phyloP scores from a whole-genome alignment of 1,284 basidiomycete genomes.

The Trichosporon asahii region DNA sequence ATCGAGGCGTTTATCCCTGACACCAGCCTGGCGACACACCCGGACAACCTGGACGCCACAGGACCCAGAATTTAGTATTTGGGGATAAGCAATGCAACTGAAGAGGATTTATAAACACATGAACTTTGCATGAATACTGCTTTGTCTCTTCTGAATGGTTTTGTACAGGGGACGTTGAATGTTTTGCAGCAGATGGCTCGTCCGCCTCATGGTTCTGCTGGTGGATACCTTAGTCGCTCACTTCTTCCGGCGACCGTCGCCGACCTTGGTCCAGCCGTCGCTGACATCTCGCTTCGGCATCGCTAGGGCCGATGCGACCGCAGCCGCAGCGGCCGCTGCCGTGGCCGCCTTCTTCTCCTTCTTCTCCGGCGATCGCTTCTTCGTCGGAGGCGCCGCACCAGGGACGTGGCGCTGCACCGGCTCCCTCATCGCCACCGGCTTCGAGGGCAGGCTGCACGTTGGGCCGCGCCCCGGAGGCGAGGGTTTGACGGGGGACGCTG shows the following conservation, averaged over 20 bases:
- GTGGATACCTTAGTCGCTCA: background rate
- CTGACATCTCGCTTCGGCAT: background rate
- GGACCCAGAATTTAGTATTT: background rate
- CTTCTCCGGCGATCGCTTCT: constrained; percentile 4
- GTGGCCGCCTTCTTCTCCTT: background rate
- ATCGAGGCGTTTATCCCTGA: background rate
- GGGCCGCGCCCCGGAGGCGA: background rate
- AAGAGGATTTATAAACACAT: no score
- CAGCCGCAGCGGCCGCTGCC: background rate
- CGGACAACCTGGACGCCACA: background rate
- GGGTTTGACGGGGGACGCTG: background rate
- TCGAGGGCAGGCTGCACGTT: constrained; percentile 2
- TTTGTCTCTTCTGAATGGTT: background rate
- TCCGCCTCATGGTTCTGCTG: background rate
- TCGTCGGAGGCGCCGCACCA: constrained; percentile 13
- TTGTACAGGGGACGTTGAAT: background rate
- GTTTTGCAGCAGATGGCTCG: background rate
- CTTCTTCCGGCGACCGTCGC: constrained; percentile 14
- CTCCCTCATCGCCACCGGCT: constrained; percentile 1
- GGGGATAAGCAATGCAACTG: no score
- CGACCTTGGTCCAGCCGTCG: constrained; percentile 21
- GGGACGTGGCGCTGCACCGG: constrained; percentile 13
- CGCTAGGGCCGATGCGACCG: background rate
- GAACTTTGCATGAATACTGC: background rate
- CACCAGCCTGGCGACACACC: background rate